Evolutionary conservation across 331 rosid genomes (phyloP).

Genomic region (Dryas integrifolia): DNA sequence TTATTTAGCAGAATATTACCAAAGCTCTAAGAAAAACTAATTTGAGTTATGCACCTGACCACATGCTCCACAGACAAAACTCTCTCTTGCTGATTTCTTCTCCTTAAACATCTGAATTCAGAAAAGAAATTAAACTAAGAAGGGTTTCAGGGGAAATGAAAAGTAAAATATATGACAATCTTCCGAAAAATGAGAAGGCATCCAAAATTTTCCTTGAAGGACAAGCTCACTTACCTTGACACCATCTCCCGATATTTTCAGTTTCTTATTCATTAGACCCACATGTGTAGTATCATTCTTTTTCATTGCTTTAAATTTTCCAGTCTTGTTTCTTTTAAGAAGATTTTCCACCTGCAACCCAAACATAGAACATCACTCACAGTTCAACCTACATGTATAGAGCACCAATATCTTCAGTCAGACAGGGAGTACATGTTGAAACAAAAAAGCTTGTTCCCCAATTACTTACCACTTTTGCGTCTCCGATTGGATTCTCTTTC

Average conservation of each 20-base stretch:
- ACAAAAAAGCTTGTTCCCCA: conserved; percentile 15
- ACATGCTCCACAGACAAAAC: conserved; percentile 91
- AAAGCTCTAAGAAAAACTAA: not conserved
- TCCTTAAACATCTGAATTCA: conserved; percentile 74
- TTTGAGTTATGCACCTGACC: conserved; percentile 64
- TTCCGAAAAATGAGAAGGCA: not conserved
- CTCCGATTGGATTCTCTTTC: conserved; percentile 50
- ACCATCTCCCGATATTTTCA: conserved; percentile 80
- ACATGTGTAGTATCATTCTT: conserved; percentile 46
- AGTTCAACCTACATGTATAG: conserved; percentile 4
- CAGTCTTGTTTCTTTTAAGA: conserved; percentile 51
- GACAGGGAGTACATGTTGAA: conserved; percentile 14
- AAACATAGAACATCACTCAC: conserved; percentile 16
- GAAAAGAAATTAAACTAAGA: conserved; percentile 14
- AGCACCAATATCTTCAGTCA: conserved; percentile 6
- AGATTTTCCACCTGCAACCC: conserved; percentile 63
- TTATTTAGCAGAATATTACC: conserved; percentile 1
- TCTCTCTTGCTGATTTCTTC: conserved; percentile 89
- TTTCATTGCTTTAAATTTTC: conserved; percentile 60
- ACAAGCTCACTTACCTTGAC: conserved; percentile 58
- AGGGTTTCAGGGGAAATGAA: not conserved
- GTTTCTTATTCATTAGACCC: conserved; percentile 61
- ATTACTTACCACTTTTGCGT: conserved; percentile 55
- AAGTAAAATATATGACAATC: not conserved
- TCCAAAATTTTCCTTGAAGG: not conserved